Percentiles rank a stretch among this genome's conserved stretches.
Evolutionary conservation across 2,329 filamentous ascomycete species (phyloP).

Genomic region (Cladosporium sp.): DNA sequence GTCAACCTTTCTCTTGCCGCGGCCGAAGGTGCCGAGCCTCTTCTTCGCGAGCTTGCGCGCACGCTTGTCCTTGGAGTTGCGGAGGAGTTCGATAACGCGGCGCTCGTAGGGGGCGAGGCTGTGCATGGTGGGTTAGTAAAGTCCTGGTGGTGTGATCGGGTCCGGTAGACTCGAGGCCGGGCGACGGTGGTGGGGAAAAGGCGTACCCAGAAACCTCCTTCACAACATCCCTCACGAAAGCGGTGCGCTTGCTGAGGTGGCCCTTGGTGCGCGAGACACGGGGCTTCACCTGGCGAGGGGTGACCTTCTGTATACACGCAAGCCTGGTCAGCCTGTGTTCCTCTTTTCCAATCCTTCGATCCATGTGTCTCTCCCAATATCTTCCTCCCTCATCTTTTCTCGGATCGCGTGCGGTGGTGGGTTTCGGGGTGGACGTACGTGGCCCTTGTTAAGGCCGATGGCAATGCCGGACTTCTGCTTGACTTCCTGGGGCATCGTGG

Average conservation of each 20-base stretch:
- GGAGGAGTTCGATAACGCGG: conserved; percentile 97
- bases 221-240: conserved; percentile 95
- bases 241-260: conserved; percentile 92
- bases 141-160: not conserved
- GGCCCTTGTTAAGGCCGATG: conserved; percentile 65
- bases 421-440: conserved; percentile 55
- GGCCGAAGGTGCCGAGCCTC: conserved; percentile 97
- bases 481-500: conserved; percentile 55
- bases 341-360: not conserved
- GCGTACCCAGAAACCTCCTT: conserved; percentile 95
- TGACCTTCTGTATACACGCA: conserved; percentile 47
- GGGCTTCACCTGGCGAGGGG: conserved; percentile 50
- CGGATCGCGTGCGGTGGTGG: not conserved
- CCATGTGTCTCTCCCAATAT: not conserved
- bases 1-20: conserved; percentile 99
- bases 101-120: conserved; percentile 71
- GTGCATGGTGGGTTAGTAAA: conserved; percentile 25
- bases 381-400: conserved; percentile 3
- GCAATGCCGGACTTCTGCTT: conserved; percentile 57
- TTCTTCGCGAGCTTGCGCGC: conserved; percentile 99
- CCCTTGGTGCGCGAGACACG: conserved; percentile 76
- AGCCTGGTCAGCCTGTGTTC: conserved; percentile 15
- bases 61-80: conserved; percentile 99
- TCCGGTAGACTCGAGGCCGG: conserved; percentile 8
- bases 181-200: conserved; percentile 31